Evolutionary conservation across 2,329 filamentous ascomycete genomes (phyloP), one percentile per base, ranked within the genome.

Genomic region (Aspergillus sergii): DNA sequence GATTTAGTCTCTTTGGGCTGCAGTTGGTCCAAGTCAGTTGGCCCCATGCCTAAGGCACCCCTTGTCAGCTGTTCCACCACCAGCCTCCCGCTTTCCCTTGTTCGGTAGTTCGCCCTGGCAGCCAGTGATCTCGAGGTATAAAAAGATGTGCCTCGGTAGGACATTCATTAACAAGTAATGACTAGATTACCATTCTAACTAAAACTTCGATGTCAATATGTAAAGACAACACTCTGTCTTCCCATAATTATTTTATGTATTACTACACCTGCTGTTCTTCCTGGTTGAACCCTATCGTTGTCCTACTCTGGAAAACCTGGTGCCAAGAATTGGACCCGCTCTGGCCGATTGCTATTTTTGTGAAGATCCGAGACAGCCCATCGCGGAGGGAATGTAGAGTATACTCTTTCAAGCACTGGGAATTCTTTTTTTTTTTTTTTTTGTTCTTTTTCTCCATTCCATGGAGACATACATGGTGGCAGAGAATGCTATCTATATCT

Each of bases 1-100:
- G 21, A 14, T 10, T 50, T 23, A 26, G 28, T 51, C 26, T 32
- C 10, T 28, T 51, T 32, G 28, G 48, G 48, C 48, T 51, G 26
- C 28, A 51, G 48, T 51, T 32, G 12, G 26, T n/a, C 48, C 28
- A 32, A 51, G 28, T 51, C 28, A 32, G 9, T 26, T 28, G 50
- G 26, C 0, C 7, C 26, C 32, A n/a, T 36, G 51, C 51, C 51
- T 55, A 34, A 55, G 51, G 51, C 51, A 55, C 19, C 48, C 48
- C 16, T n/a, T 51, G 32, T 39, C 32, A 55, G n/a, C 51, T 36
- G 51, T 32, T 54, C 51, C 32, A 54, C 50, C 16, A 48, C 48
- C 51, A 55, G 51, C 51, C 51, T 55, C 51, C 32, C 32, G 34
- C 51, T 55, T 55, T 55, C 51, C 51, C 32, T 21, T 7, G 26